Evolutionary conservation across 805 yeast genomes (phyloP).

Genomic region (Kodamaea nitidulidarum): DNA sequence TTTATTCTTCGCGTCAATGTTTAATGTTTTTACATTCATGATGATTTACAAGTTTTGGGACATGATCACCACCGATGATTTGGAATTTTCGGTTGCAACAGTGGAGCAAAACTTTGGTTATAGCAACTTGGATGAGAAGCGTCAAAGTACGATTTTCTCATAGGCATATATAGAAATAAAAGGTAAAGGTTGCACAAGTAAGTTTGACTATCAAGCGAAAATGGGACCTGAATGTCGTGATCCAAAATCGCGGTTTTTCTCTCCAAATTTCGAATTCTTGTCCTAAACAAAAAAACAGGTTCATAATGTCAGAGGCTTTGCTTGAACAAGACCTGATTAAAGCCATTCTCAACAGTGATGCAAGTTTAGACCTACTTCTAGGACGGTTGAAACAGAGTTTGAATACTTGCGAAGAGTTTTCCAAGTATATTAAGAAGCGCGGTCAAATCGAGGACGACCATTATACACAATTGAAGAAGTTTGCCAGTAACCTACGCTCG

Average conservation of each 20-base stretch:
- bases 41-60: conserved; percentile 98
- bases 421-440: conserved; percentile 72
- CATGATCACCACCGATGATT: conserved; percentile 89
- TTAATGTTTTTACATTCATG: conserved; percentile 81
- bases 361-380: conserved; percentile 70
- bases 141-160: conserved; percentile 14
- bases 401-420: conserved; percentile 79
- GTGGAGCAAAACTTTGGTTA: conserved; percentile 36
- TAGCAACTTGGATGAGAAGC: conserved; percentile 32
- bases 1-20: conserved; percentile 71
- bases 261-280: not conserved
- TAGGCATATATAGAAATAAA: not conserved
- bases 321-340: conserved; percentile 47
- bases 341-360: conserved; percentile 60
- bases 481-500: conserved; percentile 53
- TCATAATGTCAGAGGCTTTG: conserved; percentile 7
- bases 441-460: conserved; percentile 78
- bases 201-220: too few species aligned
- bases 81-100: conserved; percentile 75
- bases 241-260: not conserved
- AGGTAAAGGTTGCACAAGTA: not conserved
- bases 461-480: conserved; percentile 67
- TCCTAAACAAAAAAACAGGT: conserved; percentile 4
- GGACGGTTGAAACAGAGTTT: conserved; percentile 74
- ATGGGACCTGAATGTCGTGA: too few species aligned